Evolutionary conservation across 805 yeast genomes (phyloP), one percentile per base, ranked within the genome.

Genomic region (Kazachstania psychrophila): DNA sequence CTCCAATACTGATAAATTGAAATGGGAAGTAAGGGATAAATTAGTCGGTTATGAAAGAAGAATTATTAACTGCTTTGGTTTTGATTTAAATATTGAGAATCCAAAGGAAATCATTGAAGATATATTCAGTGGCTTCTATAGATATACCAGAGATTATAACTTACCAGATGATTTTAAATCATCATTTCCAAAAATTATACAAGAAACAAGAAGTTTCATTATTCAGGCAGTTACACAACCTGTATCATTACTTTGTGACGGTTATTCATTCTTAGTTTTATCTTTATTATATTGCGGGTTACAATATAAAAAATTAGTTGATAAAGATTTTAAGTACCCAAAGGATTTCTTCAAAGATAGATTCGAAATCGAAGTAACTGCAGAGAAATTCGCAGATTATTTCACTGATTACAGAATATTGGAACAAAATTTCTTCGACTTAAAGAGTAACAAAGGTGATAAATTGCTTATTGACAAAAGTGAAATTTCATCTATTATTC

Each of bases 151-250:
- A 40, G 60, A 52, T 39, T 42, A 38, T 30, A 43, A 56, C 30
- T 38, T 56, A 31, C 49, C 55, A 11, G 48, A 51, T 8, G 46
- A 48, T 4, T 58, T 60, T 33, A 51, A 46, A 30, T 38, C 40
- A 23, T 41, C 45, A 2, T 54, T 60, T 33, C 62, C 62, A 9
- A 54, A 44, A 31, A 44, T 60, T 16, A 38, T 60, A 6, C 60
- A 54, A 33, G 63, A 60, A 32, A 46, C 58, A 2, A 50, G 61
- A 33, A 49, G 45, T 33, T 60, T 58, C 34, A 56, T 60, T 13
- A 52, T 58, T 2, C 62, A 60, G 31, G 58, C 62, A 4, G 56
- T 54, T 7, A 58, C 64, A 8, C 64, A 60, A 37, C 64, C 64
- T 0, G 52, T 58, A 8, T 56, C 62, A 3, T 31, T 60, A 25